Base-by-base conservation (phyloP, 208 protist species). In the Wallacemonas rigidus region DNA sequence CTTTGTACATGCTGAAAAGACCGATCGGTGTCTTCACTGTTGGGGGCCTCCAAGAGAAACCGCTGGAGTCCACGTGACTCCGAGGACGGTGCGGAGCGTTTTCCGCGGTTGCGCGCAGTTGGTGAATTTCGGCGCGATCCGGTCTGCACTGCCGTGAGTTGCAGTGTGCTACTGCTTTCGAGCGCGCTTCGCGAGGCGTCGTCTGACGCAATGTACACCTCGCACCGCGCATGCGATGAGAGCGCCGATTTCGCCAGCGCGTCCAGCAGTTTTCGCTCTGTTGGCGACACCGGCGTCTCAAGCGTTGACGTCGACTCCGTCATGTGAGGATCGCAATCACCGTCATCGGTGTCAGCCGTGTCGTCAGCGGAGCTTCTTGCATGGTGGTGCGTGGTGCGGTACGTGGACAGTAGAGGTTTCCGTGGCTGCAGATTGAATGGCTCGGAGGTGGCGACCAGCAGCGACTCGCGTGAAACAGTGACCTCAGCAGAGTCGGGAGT, bases 191-290 rank as follows among this genome's bases (percentile, higher is more conserved):
- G 67, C 38, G 48, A 71, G 26, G 39, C 48, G 43, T 7, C 60
- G n/a, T 65, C 60, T 0, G 60, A 6, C 15, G 60, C 60, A 51
- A 65, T 65, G 43, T 65, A 65, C 41, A 65, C 60, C n/a, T 65
- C 60, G 40, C 60, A 45, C 2, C 60, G 60, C 38, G 41, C 60
- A 8, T 65, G 60, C 8, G 60, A 44, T 4, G 43, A 4, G 0
- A 65, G 43, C 1, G 60, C 60, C 5, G 60, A 65, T 14, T 65
- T 65, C n/a, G 60, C 75, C 6, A 79, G 75, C 15, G 77, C 77
- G 6, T 60, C 67, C 51, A 80, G 67, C 8, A 83, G 72, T 2
- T 74, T 72, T 7, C 67, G 64, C 81, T 86, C 81, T 4, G 47
- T 15, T 8, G 54, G 64, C 1, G 76, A 76, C 3, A 79, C 56